These are phyloP conservation scores for Eragrostis curvula DNA, from an alignment of 176 grass and related monocot genomes.

Conservation along the genomic window DNA sequence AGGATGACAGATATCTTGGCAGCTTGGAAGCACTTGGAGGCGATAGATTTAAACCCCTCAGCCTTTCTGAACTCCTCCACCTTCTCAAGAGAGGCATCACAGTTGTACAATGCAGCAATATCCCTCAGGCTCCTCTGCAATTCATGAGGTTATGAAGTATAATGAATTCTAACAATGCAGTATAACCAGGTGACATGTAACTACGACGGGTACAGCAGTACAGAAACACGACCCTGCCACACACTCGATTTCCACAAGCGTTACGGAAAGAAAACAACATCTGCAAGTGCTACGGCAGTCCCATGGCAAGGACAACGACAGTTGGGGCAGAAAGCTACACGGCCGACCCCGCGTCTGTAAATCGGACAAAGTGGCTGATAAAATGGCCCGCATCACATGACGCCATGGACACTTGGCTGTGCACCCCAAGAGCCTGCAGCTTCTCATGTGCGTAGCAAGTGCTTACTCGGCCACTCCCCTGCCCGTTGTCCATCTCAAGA, in stretches of 20 bases:
- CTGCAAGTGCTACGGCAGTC: not conserved
- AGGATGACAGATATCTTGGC: conserved; percentile 81
- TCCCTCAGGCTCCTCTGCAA: conserved; percentile 95
- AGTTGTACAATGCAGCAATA: conserved; percentile 72
- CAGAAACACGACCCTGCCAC: not conserved
- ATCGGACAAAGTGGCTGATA: not conserved
- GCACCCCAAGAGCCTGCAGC: not conserved
- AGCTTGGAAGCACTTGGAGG: conserved; percentile 79
- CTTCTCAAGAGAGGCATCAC: conserved; percentile 62
- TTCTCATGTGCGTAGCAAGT: conserved; percentile 13
- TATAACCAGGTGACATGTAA: not conserved
- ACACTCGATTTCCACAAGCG: not conserved
- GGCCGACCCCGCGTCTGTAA: not conserved
- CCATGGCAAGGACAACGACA: conserved; percentile 7
- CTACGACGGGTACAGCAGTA: not conserved
- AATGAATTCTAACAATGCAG: conserved; percentile 20
- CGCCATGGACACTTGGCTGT: conserved; percentile 30
- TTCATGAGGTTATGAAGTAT: conserved; percentile 13
- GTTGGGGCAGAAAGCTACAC: conserved; percentile 1
- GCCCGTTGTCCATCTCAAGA: conserved; percentile 13
- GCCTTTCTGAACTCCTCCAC: conserved; percentile 74
- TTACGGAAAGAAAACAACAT: not conserved
- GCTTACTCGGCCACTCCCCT: not conserved
- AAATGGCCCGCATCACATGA: conserved; percentile 37
- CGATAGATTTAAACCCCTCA: conserved; percentile 60